Base-by-base conservation (phyloP, 2,329 filamentous ascomycete species). In the Zymoseptoria brevis region DNA sequence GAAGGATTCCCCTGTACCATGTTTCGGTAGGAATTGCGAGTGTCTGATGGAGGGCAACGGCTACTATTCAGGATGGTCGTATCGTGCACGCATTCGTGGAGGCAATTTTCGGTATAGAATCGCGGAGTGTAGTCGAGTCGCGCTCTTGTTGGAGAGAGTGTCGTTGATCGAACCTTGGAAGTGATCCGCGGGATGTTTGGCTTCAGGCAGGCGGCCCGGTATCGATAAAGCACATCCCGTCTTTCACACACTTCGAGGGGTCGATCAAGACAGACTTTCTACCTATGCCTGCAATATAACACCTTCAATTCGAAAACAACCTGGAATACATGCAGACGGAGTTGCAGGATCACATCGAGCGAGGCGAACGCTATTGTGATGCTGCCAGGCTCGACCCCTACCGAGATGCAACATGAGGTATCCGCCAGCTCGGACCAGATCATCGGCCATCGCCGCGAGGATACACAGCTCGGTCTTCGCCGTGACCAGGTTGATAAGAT, bases 1-100 rank as follows among this genome's bases (percentile, higher is more conserved):
- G 30, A 57, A 53, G 58, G 59, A 55, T 55, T 54, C 26, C 35
- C 51, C 41, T 53, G 54, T 59, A 24, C 57, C 59, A 55, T 60
- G 19, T 26, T 57, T 53, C 55, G 35, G 13, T 16, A 16, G 35
- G 35, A n/a, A 45, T 45, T 45, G 35, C 16, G 35, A 45, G 35
- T 13, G 13, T 45, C 16, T n/a, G 16, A 45, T 7, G 13, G 16
- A n/a, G 13, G 35, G 13, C 35, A 45, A 13, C n/a, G 35, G 35
- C 35, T 45, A 16, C 16, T 45, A 16, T 7, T 13, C 35, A n/a
- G 13, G 16, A 7, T 45, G 1, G 4, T n/a, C 13, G 35, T n/a
- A 45, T n/a, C n/a, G 35, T 4, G 35, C 35, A 45, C 35, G 35
- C 35, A 45, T 5, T 16, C 35, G 35, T 45, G 35, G 13, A n/a